phyloP scores from a whole-genome alignment of 352 stramenopile species.

The Globisporangium acanthophoron region DNA sequence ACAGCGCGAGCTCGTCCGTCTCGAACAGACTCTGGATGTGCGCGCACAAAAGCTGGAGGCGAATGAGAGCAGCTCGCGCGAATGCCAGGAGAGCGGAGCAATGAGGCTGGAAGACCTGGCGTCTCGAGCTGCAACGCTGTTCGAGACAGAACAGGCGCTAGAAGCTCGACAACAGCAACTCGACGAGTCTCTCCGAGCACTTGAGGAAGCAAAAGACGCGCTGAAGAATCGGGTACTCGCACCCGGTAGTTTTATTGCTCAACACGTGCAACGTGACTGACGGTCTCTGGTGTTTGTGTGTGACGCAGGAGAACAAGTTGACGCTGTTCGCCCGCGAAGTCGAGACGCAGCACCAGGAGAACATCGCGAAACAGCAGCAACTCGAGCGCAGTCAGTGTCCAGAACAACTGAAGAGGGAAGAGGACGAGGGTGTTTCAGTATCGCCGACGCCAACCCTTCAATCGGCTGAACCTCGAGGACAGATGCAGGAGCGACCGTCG shows the following conservation, averaged over 20 bases:
- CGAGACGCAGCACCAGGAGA: constrained; percentile 22
- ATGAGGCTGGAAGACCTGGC: constrained; percentile 2
- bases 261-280: neutral
- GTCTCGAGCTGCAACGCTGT: neutral
- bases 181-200: neutral
- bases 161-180: constrained; percentile 5
- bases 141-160: neutral
- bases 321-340: constrained; percentile 22
- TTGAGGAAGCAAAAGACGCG: constrained; percentile 2
- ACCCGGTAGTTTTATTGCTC: neutral
- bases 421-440: neutral
- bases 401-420: neutral
- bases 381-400: constrained; percentile 3
- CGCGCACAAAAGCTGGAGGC: neutral
- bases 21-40: neutral
- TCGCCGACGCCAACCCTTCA: neutral
- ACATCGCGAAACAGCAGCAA: constrained; percentile 6
- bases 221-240: constrained; percentile 4
- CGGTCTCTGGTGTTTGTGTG: neutral
- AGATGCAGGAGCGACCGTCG: neutral
- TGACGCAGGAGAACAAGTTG: constrained; percentile 15
- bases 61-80: neutral
- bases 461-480: neutral
- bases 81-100: neutral
- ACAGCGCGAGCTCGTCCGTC: neutral